These are phyloP conservation scores for Pholiota microspora DNA, from an alignment of 768 basidiomycete species.

Conservation along the genomic window DNA sequence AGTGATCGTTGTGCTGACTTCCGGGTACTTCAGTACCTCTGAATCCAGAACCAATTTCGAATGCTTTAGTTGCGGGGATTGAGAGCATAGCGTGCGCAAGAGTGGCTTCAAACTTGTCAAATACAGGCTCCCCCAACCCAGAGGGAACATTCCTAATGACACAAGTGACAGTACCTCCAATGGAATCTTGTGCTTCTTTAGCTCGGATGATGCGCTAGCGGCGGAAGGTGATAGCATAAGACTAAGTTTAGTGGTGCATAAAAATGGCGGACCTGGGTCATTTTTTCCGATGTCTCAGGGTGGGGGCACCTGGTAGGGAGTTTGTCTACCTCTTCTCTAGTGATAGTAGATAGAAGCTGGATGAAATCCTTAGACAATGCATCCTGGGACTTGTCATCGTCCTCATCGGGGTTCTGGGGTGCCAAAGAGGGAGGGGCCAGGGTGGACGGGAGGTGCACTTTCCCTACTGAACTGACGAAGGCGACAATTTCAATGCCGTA, in stretches of 20 bases:
- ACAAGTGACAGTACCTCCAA: conserved; percentile 97
- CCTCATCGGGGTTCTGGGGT: conserved; percentile 36
- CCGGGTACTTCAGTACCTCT: conserved; percentile 92
- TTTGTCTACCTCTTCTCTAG: conserved; percentile 86
- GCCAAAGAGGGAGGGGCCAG: conserved; percentile 36
- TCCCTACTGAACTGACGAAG: conserved; percentile 95
- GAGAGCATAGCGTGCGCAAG: conserved; percentile 98
- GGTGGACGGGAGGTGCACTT: conserved; percentile 72
- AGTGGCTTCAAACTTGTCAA: conserved; percentile 97
- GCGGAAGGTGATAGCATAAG: background rate
- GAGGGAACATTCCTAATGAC: conserved; percentile 88
- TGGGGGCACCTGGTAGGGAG: conserved; percentile 90
- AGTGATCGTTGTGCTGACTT: conserved; percentile 90
- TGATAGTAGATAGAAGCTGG: conserved; percentile 72
- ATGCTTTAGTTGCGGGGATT: conserved; percentile 97
- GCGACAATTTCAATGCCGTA: conserved; percentile 95
- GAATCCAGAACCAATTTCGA: conserved; percentile 98
- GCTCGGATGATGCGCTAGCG: conserved; percentile 88
- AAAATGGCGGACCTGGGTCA: conserved; percentile 68
- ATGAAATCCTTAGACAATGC: conserved; percentile 82
- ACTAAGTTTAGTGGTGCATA: background rate
- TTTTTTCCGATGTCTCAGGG: conserved; percentile 79
- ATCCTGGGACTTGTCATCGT: conserved; percentile 69
- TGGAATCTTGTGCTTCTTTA: conserved; percentile 88
- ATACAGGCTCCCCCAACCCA: conserved; percentile 95